phyloP scores from a whole-genome alignment of 129 eudicot species.

The Sambucus nigra region DNA sequence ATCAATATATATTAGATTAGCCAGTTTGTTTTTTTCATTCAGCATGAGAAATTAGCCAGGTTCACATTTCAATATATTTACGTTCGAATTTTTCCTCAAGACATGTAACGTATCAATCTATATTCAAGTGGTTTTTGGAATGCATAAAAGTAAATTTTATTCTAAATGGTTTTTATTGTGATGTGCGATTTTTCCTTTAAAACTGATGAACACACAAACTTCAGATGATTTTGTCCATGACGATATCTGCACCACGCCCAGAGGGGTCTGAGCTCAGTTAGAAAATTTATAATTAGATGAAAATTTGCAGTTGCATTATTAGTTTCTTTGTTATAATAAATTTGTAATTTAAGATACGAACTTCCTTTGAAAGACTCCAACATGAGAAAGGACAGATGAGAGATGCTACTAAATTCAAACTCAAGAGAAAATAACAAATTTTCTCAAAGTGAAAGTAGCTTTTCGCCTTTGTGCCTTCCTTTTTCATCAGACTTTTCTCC shows the following conservation, averaged over 20 bases:
- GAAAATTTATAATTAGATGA: background rate
- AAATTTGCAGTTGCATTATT: background rate
- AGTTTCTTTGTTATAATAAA: too few species aligned
- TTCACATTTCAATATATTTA: background rate
- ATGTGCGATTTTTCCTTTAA: background rate
- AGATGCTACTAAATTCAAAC: too few species aligned
- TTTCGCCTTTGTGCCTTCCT: too few species aligned
- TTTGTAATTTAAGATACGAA: too few species aligned
- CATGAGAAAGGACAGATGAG: too few species aligned
- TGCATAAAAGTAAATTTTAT: background rate
- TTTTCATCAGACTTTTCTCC: too few species aligned
- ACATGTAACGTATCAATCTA: background rate
- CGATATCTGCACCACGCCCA: background rate
- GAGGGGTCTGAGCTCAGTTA: background rate
- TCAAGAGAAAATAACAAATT: too few species aligned
- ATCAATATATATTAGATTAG: background rate
- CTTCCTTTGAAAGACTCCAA: too few species aligned
- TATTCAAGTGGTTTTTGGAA: background rate
- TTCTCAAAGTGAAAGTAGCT: too few species aligned
- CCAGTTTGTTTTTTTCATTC: too few species aligned
- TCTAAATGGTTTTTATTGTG: background rate
- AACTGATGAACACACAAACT: background rate
- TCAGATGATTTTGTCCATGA: background rate
- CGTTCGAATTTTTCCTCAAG: background rate
- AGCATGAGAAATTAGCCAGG: background rate